phyloP scores from a whole-genome alignment of 208 protist genomes.

The Entamoeba histolytica region DNA sequence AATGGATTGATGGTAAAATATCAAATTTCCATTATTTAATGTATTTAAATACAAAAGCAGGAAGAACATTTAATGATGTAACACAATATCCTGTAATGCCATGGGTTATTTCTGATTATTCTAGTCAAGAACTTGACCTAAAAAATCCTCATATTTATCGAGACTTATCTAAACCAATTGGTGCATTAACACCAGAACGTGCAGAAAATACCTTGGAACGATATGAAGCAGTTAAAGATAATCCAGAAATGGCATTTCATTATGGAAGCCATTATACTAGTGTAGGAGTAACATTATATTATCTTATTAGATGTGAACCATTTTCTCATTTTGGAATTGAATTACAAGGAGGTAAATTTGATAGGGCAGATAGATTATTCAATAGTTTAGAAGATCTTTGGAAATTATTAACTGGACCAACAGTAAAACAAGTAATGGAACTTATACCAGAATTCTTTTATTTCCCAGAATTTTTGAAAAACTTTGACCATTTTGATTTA shows the following conservation, averaged over 20 bases:
- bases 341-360: conserved; percentile 44
- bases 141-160: conserved; percentile 25
- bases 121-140: conserved; percentile 19
- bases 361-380: conserved; percentile 64
- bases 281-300: conserved; percentile 26
- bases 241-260: conserved; percentile 25
- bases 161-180: conserved; percentile 40
- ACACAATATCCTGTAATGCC: conserved; percentile 30
- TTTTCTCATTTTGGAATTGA: conserved; percentile 24
- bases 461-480: conserved; percentile 33
- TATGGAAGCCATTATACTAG: conserved; percentile 40
- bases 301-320: conserved; percentile 34
- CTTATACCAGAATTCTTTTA: conserved; percentile 45
- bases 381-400: conserved; percentile 53
- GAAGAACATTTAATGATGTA: conserved; percentile 7
- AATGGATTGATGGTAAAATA: conserved; percentile 15
- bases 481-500: conserved; percentile 21
- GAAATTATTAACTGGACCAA: conserved; percentile 22
- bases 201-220: neutral
- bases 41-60: conserved; percentile 10
- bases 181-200: conserved; percentile 17
- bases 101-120: conserved; percentile 26
- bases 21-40: conserved; percentile 26
- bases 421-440: conserved; percentile 45
- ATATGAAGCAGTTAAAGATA: conserved; percentile 17